Evolutionary conservation across 2,329 filamentous ascomycete genomes (phyloP), one percentile per base, ranked within the genome.

Genomic region (Penicillium polonicum): DNA sequence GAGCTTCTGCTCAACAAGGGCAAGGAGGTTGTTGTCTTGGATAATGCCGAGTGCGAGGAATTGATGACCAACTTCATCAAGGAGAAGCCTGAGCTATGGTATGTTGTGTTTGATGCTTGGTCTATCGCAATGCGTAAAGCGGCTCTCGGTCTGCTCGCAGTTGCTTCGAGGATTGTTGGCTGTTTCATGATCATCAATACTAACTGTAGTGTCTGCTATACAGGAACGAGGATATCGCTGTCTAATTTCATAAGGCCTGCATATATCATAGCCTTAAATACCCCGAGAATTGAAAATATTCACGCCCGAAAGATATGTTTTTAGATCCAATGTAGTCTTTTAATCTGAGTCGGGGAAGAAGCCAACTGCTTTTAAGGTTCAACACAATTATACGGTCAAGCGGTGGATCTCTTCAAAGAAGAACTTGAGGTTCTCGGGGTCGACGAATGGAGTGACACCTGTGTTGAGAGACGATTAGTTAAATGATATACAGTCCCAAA

Each of bases 391-490:
- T 52, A 62, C 62, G 19, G 74, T 75, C 44, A 77, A 62, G 17
- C 90, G 84, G 74, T 96, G 91, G 57, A 97, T 87, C 76, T 99
- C 94, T 71, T 95, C 82, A 64, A 99, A 93, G 80, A 90, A 99
- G 78, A 95, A 96, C 73, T 87, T 93, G 65, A 99, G 80, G 74
- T 96, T 88, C 49, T 97, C 92, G 0, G 94, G 94, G 67, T 97
- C 89, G 53, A 99, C 94, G 63, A 92, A 89, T 0, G 94, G 94
- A 33, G 94, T 99, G 63, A 99, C 92, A 60, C 91, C 91, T 94
- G 68, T 59, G 56, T 57, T 29, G 13, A 36, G 5, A 59, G 36
- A 27, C 6, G 27, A 29, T 69, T 50, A 71, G 65, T 57, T 69
- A 44, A 61, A 27, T 64, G 39, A 52, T 48, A 36, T 41, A 15